Percentiles rank a stretch among this genome's conserved stretches.
These are phyloP conservation scores for Verticillium longisporum DNA, from an alignment of 2,329 filamentous ascomycete species.

Conservation along the genomic window DNA sequence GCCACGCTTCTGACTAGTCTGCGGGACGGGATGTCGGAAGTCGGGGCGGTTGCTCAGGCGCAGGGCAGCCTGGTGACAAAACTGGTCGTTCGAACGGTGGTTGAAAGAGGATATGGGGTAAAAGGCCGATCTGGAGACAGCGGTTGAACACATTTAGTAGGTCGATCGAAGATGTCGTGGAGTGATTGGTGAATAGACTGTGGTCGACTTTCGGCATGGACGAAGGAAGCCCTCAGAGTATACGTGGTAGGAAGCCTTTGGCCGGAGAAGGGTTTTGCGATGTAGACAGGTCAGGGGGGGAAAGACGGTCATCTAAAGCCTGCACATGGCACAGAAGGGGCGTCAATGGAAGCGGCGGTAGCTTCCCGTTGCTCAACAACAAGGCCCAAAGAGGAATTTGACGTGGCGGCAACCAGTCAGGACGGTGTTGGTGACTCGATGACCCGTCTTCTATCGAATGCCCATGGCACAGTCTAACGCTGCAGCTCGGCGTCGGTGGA, in stretches of 20 bases:
- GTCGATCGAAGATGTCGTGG: constrained; percentile 2
- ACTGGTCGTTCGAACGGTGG: constrained; percentile 7
- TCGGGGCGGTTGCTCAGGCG: constrained; percentile 3
- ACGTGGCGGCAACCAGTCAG: neutral
- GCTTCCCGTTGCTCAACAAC: neutral
- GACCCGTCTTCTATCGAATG: neutral
- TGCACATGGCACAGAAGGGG: neutral
- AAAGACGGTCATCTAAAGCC: neutral
- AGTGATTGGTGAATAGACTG: neutral
- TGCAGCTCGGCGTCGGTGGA: neutral
- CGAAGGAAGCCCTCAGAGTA: neutral
- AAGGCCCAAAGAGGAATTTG: neutral
- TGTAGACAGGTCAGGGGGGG: neutral
- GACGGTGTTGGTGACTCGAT: neutral
- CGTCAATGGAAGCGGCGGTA: neutral
- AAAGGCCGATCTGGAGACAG: constrained; percentile 8
- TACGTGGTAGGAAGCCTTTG: neutral
- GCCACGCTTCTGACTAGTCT: constrained; percentile 26
- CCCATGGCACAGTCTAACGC: constrained; percentile 4
- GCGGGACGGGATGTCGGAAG: constrained; percentile 10
- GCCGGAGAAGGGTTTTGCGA: neutral
- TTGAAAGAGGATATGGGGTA: constrained; percentile 11
- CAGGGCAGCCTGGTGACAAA: neutral
- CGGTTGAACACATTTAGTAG: constrained; percentile 17
- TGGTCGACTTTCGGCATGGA: neutral